Conservation (phyloP, 345 rosid genomes). For the Adansonia digitata region DNA sequence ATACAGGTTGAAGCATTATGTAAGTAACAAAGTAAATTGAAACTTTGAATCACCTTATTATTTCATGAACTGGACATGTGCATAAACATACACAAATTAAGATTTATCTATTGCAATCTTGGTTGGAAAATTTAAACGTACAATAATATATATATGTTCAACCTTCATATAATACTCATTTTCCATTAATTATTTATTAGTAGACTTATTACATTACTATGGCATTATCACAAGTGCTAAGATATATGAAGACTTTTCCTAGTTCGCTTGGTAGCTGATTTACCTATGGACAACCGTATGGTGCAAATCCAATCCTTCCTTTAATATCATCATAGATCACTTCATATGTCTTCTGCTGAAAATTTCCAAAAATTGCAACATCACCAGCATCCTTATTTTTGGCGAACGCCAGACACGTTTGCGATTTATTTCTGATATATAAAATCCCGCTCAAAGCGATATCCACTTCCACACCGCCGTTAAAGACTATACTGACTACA, state of each 20-base stretch:
- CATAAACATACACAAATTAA: not conserved
- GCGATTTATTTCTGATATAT: constrained; percentile 31
- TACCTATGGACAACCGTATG: constrained; percentile 43
- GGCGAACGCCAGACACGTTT: constrained; percentile 79
- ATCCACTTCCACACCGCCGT: constrained; percentile 41
- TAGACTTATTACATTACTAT: not conserved
- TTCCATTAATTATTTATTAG: not conserved
- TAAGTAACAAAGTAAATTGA: not conserved
- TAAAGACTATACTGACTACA: constrained; percentile 38
- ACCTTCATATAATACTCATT: not conserved
- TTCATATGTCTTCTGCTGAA: constrained; percentile 64
- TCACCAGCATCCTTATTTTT: constrained; percentile 44
- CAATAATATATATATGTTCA: not conserved
- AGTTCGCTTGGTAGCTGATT: not conserved
- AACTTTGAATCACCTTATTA: no score
- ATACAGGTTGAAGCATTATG: no score
- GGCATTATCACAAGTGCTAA: not conserved
- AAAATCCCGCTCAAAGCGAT: constrained; percentile 42
- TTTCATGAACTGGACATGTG: not conserved
- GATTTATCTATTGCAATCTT: no score
- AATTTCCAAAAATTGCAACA: constrained; percentile 57
- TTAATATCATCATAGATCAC: constrained; percentile 64
- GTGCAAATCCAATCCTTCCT: constrained; percentile 59
- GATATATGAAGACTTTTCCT: not conserved
- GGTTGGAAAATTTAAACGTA: no score